Base-by-base conservation (phyloP, 2,329 filamentous ascomycete genomes). In the Annulohypoxylon truncatum region DNA sequence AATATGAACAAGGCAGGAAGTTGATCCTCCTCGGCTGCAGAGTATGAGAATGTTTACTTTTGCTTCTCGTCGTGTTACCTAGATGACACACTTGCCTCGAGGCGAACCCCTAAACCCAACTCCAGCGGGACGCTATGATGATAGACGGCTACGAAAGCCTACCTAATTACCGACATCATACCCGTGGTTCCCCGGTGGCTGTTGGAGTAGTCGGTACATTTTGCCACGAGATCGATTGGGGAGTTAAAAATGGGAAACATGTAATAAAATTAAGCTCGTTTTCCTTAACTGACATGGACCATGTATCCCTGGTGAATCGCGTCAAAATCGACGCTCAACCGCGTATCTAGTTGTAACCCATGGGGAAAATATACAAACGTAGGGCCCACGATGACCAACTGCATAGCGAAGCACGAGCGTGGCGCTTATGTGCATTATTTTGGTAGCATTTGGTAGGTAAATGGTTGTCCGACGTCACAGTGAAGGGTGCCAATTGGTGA, bases 371-470 rank as follows among this genome's bases (percentile, higher is more conserved):
- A 48, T 24, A 53, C 33, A 31, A 31, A 42, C 20, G 20, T 56
- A 10, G 31, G 12, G 29, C 9, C 29, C 2, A 56, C 46, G 52
- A 35, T 24, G 46, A 46, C 55, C 47, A 58, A 66, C 51, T 35
- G 55, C 31, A 59, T 60, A 42, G 13, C 4, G 15, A 42, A 15
- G 29, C 38, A 42, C 38, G 47, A 31, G 50, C 50, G 48, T 42
- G 50, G 63, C 66, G 68, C 66, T 64, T 68, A 57, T 63, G n/a
- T 50, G 53, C 46, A 50, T 58, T 58, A 53, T 40, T 57, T 31
- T n/a, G 31, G 38, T 47, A 18, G 28, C 44, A 48, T 58, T 58
- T 5, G 38, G 50, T 24, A 15, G 26, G 18, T 26, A 58, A 58
- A 18, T 22, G n/a, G 26, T 22, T 18, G 13, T 50, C 42, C 38